Evolutionary conservation across 179 eudicot species (phyloP), one percentile per base, ranked within the genome.

Genomic region (Drosera spatulata): DNA sequence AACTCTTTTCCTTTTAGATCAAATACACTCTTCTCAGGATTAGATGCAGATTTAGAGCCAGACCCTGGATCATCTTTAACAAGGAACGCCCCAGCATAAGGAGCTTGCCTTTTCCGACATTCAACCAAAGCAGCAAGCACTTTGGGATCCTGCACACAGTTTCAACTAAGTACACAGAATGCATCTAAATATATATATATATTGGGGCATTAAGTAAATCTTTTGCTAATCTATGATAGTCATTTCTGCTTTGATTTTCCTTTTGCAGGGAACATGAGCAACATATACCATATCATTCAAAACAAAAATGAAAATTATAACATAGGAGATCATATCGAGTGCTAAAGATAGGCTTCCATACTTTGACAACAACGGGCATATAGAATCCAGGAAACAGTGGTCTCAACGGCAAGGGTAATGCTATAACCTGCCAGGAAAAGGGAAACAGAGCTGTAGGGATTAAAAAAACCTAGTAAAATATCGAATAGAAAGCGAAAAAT

Each of bases 341-440:
- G 13, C 10, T 45, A 45, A 45, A 45, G 10, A 45, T 10, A 45
- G 49, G 49, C 40, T 55, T 39, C 4, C 80, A 53, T 80, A 89
- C 99, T 94, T 94, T 86, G 54, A 94, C 99, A 69, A 78, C 77
- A 50, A 94, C 75, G 52, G 99, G 99, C 99, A 94, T 94, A 74
- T 86, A 90, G 66, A 94, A 90, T 64, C 99, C 97, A 14, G 99
- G 97, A 75, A 94, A 86, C 46, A 94, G 70, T 45, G 99, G 99
- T 59, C 95, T 77, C 53, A 86, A 97, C 40, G 84, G 82, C 74
- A 93, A 75, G 44, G 99, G 99, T 69, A 93, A 68, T 4, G 94
- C 97, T 58, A 93, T 45, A 77, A 93, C 99, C 99, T 89, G 95
- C 79, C 53, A 74, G 39, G 60, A 39, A 56, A 62, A 39, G 41